Base-by-base conservation (phyloP, 1,139 yeast genomes). In the Yamadazyma mexicana region DNA sequence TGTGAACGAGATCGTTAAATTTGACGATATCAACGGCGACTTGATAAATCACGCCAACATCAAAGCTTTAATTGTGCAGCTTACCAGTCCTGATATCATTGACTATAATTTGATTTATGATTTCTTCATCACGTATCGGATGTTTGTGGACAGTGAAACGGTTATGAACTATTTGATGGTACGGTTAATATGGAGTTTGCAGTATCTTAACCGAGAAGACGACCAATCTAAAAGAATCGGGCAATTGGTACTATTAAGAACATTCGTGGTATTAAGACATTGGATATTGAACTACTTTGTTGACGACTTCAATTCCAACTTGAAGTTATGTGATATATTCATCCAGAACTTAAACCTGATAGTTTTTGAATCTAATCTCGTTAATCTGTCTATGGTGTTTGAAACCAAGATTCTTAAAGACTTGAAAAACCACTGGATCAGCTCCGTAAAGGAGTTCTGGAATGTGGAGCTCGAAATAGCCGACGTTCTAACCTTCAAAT, bases 251-350 rank as follows among this genome's bases (percentile, higher is more conserved):
- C 66, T 87, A n/a, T 76, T 91, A 29, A 74, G 98, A 50, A 83
- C 95, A 0, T 92, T 91, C 66, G 96, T 88, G 29, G 83, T 87
- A 26, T 55, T 92, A 35, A 75, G 98, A 52, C 96, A 88, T 61
- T 92, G 98, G 96, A 63, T 92, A 24, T 63, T 87, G 45, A 91
- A 85, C 56, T 83, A 83, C 55, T 85, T 83, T 51, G 68, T 76
- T 33, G 87, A 83, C 51, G 92, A 85, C 55, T 85, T 84, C 54
- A 64, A 79, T 34, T 54, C 69, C 10, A 69, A 79, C 46, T 50
- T 51, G 3, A 54, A 59, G 17, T 53, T 84, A 29, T 70, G 89
- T 50, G 68, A 65, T 35, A 46, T 59, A 10, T 77, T 83, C 48
- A 62, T 76, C 3, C 49, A 57, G n/a, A 70, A 72, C 27, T 53